Conservation (phyloP, 164 flowering plant genomes). For the Euptelea pleiosperma region DNA sequence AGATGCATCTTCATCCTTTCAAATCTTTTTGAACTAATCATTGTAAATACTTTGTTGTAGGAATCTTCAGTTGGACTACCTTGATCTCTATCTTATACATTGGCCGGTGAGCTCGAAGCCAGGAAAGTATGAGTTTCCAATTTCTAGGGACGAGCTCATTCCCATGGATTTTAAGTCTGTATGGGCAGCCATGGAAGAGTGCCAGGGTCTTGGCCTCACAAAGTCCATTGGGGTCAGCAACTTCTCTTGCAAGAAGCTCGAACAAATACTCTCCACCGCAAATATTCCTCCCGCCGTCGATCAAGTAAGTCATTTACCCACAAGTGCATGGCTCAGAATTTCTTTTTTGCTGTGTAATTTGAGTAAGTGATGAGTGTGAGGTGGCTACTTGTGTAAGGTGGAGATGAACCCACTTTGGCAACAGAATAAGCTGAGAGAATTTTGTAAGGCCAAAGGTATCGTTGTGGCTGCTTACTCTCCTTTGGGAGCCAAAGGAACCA, state of each 20-base stretch:
- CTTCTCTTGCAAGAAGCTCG: slow-evolving; percentile 39
- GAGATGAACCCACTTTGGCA: slow-evolving; percentile 37
- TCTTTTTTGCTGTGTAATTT: too few species aligned
- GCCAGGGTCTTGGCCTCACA: slow-evolving; percentile 37
- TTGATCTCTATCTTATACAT: slow-evolving; percentile 42
- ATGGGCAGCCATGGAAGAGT: slow-evolving; percentile 43
- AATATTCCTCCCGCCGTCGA: slow-evolving; percentile 41
- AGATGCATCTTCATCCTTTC: too few species aligned
- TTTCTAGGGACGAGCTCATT: slow-evolving; percentile 22
- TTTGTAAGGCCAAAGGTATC: slow-evolving; percentile 21
- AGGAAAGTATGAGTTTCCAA: slow-evolving; percentile 7
- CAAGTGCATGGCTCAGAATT: too few species aligned
- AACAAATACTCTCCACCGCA: slow-evolving; percentile 24
- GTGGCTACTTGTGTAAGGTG: slow-evolving; percentile 20
- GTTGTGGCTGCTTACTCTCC: slow-evolving; percentile 24
- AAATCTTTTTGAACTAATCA: too few species aligned
- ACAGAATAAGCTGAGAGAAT: slow-evolving; percentile 21
- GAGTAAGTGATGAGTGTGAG: too few species aligned
- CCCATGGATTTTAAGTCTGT: slow-evolving; percentile 29
- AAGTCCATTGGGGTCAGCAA: slow-evolving; percentile 55
- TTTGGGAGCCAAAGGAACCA: slow-evolving; percentile 27
- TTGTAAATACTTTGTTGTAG: slow-evolving; percentile 8
- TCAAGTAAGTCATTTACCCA: too few species aligned
- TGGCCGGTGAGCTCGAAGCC: slow-evolving; percentile 28
- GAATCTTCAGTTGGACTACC: slow-evolving; percentile 33